Conservation (phyloP, 169 alveolate genomes). For the Prorocentrum cordatum region DNA sequence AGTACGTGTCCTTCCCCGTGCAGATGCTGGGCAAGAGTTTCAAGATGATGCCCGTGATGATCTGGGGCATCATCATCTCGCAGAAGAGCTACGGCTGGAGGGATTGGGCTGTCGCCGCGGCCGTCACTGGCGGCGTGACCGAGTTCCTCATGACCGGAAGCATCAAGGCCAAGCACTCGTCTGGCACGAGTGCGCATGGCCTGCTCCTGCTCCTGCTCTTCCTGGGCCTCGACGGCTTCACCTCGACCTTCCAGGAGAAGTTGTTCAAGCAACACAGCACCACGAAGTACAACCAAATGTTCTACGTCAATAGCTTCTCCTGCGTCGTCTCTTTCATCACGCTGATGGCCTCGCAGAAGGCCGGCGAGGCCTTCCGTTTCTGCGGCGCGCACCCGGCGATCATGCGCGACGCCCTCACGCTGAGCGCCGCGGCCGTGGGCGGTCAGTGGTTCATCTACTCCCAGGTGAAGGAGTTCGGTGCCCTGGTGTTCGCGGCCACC, state of each 20-base stretch:
- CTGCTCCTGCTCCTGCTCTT: slow-evolving; percentile 2
- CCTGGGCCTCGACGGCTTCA: not conserved
- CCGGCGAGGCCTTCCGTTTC: no score
- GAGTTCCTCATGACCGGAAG: slow-evolving; percentile 23
- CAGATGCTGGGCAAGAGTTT: slow-evolving; percentile 21
- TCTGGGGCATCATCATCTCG: not conserved
- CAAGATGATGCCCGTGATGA: slow-evolving; percentile 1
- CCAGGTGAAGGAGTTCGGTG: slow-evolving; percentile 68
- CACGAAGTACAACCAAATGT: not conserved
- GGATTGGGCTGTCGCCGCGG: not conserved
- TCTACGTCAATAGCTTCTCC: not conserved
- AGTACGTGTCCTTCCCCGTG: slow-evolving; percentile 7
- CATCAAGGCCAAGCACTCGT: no score
- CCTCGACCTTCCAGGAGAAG: slow-evolving; percentile 7
- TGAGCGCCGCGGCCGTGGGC: not conserved
- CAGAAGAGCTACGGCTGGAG: not conserved
- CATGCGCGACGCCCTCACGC: not conserved
- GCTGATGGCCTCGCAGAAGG: not conserved
- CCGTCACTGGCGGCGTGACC: not conserved
- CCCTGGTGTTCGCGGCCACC: slow-evolving; percentile 61
- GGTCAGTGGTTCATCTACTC: slow-evolving; percentile 29
- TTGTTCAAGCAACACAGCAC: slow-evolving; percentile 18
- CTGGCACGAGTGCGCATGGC: no score
- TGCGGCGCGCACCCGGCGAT: not conserved
- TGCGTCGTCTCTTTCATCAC: not conserved